phyloP scores from a whole-genome alignment of 306 rosid genomes.

The Cicer bijugum region DNA sequence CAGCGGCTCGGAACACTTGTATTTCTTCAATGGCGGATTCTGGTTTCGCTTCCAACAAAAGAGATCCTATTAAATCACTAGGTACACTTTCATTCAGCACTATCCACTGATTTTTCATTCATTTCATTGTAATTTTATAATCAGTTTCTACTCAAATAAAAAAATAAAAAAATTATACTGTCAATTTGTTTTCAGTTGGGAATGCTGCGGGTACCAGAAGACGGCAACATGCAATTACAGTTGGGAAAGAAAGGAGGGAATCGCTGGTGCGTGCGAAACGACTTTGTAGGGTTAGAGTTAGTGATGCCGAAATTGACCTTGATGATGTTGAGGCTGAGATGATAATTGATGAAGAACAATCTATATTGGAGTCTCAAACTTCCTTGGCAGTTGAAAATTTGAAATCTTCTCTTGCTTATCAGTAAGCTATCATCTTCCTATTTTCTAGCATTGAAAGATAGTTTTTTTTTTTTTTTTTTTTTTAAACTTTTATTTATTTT shows the following conservation, averaged over 20 bases:
- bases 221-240: conserved; percentile 69
- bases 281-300: conserved; percentile 69
- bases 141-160: neutral
- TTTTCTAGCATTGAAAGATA: neutral
- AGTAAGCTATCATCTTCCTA: conserved; percentile 56
- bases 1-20: neutral
- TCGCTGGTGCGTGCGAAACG: conserved; percentile 83
- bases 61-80: conserved; percentile 81
- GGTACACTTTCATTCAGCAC: conserved; percentile 51
- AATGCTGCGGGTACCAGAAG: conserved; percentile 71
- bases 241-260: conserved; percentile 86
- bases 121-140: neutral
- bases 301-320: conserved; percentile 49
- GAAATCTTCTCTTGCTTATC: conserved; percentile 67
- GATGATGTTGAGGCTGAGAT: conserved; percentile 56
- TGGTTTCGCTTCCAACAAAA: conserved; percentile 50
- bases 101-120: conserved; percentile 7
- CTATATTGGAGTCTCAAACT: conserved; percentile 84
- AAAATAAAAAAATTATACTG: neutral
- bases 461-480: neutral
- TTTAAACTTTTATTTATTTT: neutral
- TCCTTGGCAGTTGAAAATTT: conserved; percentile 72
- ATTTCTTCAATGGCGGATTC: conserved; percentile 72
- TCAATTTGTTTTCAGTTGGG: conserved; percentile 64
- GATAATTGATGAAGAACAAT: conserved; percentile 76